Base-by-base conservation (phyloP, 2,329 filamentous ascomycete species). In the Emergomyces orientalis region DNA sequence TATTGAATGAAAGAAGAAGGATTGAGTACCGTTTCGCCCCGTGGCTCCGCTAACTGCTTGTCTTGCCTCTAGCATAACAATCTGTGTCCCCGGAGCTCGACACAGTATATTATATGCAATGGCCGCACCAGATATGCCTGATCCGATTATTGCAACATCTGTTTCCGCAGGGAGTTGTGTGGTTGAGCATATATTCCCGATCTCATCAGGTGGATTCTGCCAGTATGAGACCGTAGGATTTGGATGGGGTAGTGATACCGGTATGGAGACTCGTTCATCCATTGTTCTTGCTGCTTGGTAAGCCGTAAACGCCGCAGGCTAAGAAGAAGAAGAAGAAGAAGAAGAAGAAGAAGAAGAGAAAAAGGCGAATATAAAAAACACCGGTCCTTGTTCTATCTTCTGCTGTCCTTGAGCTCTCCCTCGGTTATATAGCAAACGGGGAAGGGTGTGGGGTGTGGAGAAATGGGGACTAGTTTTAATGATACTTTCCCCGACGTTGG, bases 11-110 rank as follows among this genome's bases (percentile, higher is more conserved):
- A 13, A 2, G 19, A 37, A 30, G n/a, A 54, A 19, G 8, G 19
- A n/a, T 34, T 61, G 32, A 34, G 17, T 64, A 67, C 65, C 65
- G 55, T 67, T 67, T 62, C 65, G 52, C 51, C 64, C 63, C 43
- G 62, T 63, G 66, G 68, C 65, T 17, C 67, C 65, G 32, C 65
- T 66, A 55, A 63, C 64, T 27, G 67, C 64, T 45, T 67, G 61
- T 30, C 69, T 64, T 71, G 78, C 78, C 67, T 80, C 78, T 5
- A 79, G 68, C 62, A 79, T 67, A 14, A 78, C 68, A 41, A 79
- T 67, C 25, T 64, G 67, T 14, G 67, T 68, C 8, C 55, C 34
- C 19, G 66, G 62, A 34, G 67, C 63, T 34, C 67, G 65, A 6
- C 65, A 66, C 14, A 72, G 67, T 37, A 72, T 63, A 54, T 71